Conservation (phyloP, 2,329 filamentous ascomycete genomes). For the Calonectria hawksworthii region DNA sequence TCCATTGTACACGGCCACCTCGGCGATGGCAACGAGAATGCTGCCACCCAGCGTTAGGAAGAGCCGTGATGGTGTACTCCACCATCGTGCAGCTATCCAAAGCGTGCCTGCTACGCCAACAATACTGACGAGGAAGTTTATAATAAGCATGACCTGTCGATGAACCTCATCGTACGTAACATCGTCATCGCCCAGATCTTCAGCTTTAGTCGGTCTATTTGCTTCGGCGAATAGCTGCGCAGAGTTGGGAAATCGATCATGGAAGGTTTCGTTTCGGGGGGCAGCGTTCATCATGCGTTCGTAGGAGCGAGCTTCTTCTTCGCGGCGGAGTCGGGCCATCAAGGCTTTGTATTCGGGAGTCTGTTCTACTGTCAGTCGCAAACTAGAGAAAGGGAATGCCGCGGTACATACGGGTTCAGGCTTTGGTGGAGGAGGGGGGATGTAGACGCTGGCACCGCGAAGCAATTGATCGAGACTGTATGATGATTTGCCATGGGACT, state of each 20-base stretch:
- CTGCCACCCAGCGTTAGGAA: constrained; percentile 80
- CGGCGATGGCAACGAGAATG: constrained; percentile 78
- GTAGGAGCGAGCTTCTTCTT: constrained; percentile 88
- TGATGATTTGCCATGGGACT: constrained; percentile 46
- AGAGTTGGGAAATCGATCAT: constrained; percentile 69
- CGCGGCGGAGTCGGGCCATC: constrained; percentile 86
- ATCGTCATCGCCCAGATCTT: constrained; percentile 71
- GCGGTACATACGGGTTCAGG: constrained; percentile 75
- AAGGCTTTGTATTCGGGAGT: constrained; percentile 87
- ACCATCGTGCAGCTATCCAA: constrained; percentile 84
- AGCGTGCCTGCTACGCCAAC: constrained; percentile 82
- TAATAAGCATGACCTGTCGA: constrained; percentile 84
- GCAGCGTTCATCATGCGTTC: constrained; percentile 81
- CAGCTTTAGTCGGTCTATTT: constrained; percentile 61
- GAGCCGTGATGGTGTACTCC: constrained; percentile 78
- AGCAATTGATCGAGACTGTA: constrained; percentile 79
- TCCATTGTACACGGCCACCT: constrained; percentile 82
- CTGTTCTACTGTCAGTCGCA: constrained; percentile 56
- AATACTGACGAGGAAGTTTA: constrained; percentile 92
- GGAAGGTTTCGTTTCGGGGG: constrained; percentile 69
- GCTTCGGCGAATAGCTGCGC: constrained; percentile 70
- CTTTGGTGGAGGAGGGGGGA: constrained; percentile 85
- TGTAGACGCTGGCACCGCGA: constrained; percentile 78
- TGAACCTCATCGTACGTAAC: constrained; percentile 81
- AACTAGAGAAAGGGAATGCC: neutral